Conservation (phyloP, 1,139 yeast genomes). For the Suhomyces kunorum region DNA sequence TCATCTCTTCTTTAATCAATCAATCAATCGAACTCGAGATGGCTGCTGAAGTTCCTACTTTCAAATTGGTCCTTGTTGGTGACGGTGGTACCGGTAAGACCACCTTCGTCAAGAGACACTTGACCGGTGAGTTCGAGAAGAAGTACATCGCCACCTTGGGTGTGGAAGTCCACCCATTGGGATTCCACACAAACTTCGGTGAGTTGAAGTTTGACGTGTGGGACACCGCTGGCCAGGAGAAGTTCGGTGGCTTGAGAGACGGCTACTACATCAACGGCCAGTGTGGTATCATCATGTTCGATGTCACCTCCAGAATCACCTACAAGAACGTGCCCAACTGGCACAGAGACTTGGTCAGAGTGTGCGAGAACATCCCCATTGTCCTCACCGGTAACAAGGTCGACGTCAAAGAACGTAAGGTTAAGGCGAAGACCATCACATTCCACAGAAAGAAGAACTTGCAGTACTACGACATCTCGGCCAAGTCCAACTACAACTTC, state of each 20-base stretch:
- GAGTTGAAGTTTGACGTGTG: conserved; percentile 98
- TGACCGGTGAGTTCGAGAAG: conserved; percentile 99
- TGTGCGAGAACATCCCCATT: conserved; percentile 99
- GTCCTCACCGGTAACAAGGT: conserved; percentile 99
- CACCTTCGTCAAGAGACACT: conserved; percentile 99
- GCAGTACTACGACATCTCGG: conserved; percentile 99
- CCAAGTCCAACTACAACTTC: conserved; percentile 98
- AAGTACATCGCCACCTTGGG: conserved; percentile 99
- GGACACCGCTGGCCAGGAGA: conserved; percentile 99
- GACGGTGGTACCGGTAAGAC: conserved; percentile 99
- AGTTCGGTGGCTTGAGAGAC: conserved; percentile 99
- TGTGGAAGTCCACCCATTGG: conserved; percentile 98
- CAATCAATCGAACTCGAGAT: conserved; percentile 27
- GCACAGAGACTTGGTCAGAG: conserved; percentile 99
- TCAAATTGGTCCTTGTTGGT: conserved; percentile 97
- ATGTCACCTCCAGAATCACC: conserved; percentile 98
- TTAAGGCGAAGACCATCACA: conserved; percentile 98
- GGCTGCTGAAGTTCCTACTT: conserved; percentile 92
- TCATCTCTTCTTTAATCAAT: conserved; percentile 13
- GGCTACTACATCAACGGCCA: conserved; percentile 99
- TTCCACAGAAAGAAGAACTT: conserved; percentile 99
- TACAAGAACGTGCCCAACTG: conserved; percentile 99
- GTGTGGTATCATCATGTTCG: conserved; percentile 99
- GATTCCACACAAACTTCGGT: conserved; percentile 98
- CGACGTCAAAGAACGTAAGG: conserved; percentile 99